These are phyloP conservation scores for Pisolithus sp. DNA, from an alignment of 768 basidiomycete genomes.

Conservation along the genomic window DNA sequence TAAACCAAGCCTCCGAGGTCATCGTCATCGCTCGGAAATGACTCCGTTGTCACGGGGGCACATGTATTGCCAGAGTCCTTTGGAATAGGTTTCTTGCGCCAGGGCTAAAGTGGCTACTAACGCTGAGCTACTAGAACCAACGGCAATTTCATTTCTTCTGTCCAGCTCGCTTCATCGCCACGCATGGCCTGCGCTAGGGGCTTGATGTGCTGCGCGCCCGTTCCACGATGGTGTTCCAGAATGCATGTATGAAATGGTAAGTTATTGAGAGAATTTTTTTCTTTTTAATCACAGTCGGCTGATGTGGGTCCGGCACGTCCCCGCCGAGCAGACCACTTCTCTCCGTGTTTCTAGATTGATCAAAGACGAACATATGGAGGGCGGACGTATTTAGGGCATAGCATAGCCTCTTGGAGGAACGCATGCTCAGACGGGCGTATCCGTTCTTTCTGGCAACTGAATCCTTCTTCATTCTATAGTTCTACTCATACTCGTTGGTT, in stretches of 20 bases:
- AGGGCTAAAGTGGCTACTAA: neutral
- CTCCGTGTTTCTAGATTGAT: conserved; percentile 10
- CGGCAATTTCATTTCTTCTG: neutral
- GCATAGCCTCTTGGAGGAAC: neutral
- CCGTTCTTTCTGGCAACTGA: too few species aligned
- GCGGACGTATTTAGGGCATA: neutral
- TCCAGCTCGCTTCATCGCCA: neutral
- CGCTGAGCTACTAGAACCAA: neutral
- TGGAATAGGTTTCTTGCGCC: neutral
- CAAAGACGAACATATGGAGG: conserved; percentile 12
- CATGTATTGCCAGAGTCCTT: neutral
- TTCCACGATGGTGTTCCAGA: neutral
- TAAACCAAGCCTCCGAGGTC: neutral
- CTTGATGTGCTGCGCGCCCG: neutral
- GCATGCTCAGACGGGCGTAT: neutral
- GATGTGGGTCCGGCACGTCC: conserved; percentile 9
- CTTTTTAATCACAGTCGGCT: neutral
- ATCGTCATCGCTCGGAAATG: neutral
- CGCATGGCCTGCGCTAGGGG: neutral
- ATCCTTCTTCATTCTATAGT: neutral
- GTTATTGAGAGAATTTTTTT: conserved; percentile 5
- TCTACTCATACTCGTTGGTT: neutral
- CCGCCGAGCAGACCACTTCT: neutral
- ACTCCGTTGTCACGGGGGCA: neutral
- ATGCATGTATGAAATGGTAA: neutral